Evolutionary conservation across 495 filamentous ascomycete genomes (phyloP).

Genomic region (Aspergillus panamensis): DNA sequence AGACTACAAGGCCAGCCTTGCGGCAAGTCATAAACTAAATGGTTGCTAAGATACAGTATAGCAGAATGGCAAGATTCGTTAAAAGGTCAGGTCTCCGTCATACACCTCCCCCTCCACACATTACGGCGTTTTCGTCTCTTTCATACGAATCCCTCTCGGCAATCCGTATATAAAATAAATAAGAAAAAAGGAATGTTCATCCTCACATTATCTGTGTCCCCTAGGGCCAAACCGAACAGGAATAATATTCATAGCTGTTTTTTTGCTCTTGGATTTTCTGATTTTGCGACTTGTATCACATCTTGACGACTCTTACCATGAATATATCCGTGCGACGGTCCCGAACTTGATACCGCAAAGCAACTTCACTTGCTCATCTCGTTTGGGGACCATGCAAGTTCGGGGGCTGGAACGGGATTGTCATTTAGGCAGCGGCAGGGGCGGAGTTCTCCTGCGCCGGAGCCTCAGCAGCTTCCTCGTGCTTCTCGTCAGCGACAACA

Average conservation of each 20-base stretch:
- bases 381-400: slow-evolving; percentile 18
- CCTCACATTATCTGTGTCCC: slow-evolving; percentile 15
- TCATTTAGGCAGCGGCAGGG: slow-evolving; percentile 34
- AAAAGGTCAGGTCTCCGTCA: slow-evolving; percentile 28
- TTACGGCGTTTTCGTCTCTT: slow-evolving; percentile 24
- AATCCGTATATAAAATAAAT: slow-evolving; percentile 18
- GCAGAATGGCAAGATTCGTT: slow-evolving; percentile 44
- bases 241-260: slow-evolving; percentile 21
- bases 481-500: slow-evolving; percentile 58
- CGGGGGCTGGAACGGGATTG: slow-evolving; percentile 23
- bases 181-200: slow-evolving; percentile 12
- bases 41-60: slow-evolving; percentile 49
- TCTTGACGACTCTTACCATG: slow-evolving; percentile 9
- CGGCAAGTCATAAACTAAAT: slow-evolving; percentile 41
- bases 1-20: slow-evolving; percentile 34
- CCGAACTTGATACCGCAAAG: slow-evolving; percentile 8
- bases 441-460: slow-evolving; percentile 40
- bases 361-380: slow-evolving; percentile 6
- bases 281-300: slow-evolving; percentile 12
- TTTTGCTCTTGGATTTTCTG: slow-evolving; percentile 14
- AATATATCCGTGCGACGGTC: slow-evolving; percentile 17
- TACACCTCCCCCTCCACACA: slow-evolving; percentile 15
- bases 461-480: slow-evolving; percentile 41
- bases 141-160: slow-evolving; percentile 16
- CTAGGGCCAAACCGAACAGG: slow-evolving; percentile 21